Evolutionary conservation across 1,284 basidiomycete species (phyloP).

Genomic region (Paramarasmius palmivorus): DNA sequence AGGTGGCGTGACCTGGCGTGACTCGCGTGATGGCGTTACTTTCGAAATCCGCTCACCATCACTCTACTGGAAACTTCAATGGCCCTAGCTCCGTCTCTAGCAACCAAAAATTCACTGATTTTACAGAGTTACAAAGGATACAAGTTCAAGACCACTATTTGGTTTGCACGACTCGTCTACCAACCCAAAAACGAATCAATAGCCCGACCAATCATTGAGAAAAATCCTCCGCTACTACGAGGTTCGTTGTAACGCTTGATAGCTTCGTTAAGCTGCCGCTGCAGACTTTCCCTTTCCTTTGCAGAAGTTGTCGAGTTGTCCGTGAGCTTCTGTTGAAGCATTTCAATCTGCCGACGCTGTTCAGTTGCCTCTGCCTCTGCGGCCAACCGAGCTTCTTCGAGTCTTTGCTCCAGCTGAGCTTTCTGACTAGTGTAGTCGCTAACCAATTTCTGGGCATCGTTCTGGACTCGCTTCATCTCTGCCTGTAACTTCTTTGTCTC

Average conservation of each 20-base stretch:
- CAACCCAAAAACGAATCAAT: conserved; percentile 16
- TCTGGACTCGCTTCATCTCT: conserved; percentile 25
- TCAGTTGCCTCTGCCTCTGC: conserved; percentile 7
- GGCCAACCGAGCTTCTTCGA: conserved; percentile 22
- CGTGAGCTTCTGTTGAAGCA: conserved; percentile 16
- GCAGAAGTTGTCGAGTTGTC: background rate
- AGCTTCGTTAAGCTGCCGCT: conserved; percentile 16
- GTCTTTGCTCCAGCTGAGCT: conserved; percentile 29
- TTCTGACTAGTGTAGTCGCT: conserved; percentile 33
- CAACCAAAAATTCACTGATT: too few species aligned
- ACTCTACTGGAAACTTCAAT: too few species aligned
- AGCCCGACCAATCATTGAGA: conserved; percentile 16
- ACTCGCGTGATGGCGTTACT: too few species aligned
- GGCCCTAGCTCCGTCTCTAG: too few species aligned
- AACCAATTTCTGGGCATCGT: conserved; percentile 29
- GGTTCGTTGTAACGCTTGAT: conserved; percentile 2
- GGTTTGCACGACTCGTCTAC: too few species aligned
- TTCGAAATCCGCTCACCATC: too few species aligned
- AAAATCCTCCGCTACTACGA: conserved; percentile 16
- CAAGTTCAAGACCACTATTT: too few species aligned
- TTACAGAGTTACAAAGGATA: too few species aligned
- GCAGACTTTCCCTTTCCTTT: background rate
- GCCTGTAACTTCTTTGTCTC: conserved; percentile 34
- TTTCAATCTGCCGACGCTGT: conserved; percentile 18
- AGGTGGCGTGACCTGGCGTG: too few species aligned